phyloP scores from a whole-genome alignment of 2,329 filamentous ascomycete species.

The Phialophora expanda region DNA sequence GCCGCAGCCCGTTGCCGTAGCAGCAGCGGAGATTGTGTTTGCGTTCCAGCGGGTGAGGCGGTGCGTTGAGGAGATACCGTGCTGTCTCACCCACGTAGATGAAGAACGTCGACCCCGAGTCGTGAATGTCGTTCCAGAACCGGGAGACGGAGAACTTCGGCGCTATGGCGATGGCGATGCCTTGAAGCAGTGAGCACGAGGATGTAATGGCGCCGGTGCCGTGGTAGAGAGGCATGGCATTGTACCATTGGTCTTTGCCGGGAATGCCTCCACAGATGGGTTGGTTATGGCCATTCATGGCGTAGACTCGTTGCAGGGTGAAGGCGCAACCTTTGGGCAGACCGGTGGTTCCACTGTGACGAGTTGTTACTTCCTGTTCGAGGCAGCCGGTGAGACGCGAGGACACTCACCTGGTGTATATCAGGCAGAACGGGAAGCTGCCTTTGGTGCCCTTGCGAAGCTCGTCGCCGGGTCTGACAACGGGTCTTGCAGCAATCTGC shows the following conservation, averaged over 20 bases:
- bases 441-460: conserved; percentile 59
- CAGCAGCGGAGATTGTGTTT: conserved; percentile 53
- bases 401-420: conserved; percentile 67
- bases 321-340: conserved; percentile 73
- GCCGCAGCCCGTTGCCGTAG: conserved; percentile 55
- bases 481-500: conserved; percentile 55
- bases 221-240: conserved; percentile 79
- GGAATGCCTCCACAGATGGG: conserved; percentile 21
- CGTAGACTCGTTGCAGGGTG: conserved; percentile 57
- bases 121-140: conserved; percentile 40
- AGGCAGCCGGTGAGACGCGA: background rate
- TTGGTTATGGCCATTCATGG: conserved; percentile 42
- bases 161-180: conserved; percentile 51
- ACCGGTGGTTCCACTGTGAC: conserved; percentile 63
- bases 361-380: background rate
- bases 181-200: conserved; percentile 58
- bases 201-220: conserved; percentile 70
- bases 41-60: conserved; percentile 53
- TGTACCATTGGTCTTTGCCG: conserved; percentile 68
- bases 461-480: conserved; percentile 60
- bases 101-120: conserved; percentile 60
- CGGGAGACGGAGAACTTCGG: conserved; percentile 43
- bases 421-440: conserved; percentile 64
- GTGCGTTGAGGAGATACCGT: conserved; percentile 54
- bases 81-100: conserved; percentile 60